These are phyloP conservation scores for Furcasterigmium furcatum DNA, from an alignment of 2,329 filamentous ascomycete genomes.

Conservation along the genomic window DNA sequence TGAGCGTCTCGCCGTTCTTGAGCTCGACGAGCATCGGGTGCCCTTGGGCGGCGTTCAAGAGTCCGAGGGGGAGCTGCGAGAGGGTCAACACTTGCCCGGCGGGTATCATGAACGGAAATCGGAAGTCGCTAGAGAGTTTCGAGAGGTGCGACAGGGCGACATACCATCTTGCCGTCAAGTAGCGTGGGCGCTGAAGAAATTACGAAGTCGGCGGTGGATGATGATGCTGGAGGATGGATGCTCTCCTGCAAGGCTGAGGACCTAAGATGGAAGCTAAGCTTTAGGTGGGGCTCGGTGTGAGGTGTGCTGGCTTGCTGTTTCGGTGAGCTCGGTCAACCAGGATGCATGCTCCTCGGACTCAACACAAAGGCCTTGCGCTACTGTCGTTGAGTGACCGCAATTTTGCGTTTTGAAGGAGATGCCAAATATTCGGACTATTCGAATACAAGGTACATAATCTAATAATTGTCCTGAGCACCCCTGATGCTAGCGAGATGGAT, in stretches of 20 bases:
- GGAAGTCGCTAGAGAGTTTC: not conserved
- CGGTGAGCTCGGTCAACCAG: not conserved
- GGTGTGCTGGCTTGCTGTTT: not conserved
- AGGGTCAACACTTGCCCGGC: not conserved
- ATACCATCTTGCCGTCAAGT: constrained; percentile 1
- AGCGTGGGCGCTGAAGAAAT: not conserved
- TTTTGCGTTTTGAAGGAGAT: too few relatives aligned
- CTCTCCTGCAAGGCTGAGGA: not conserved
- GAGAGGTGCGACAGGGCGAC: not conserved
- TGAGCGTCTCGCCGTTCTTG: constrained; percentile 96
- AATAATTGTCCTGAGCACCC: too few relatives aligned
- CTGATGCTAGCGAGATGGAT: too few relatives aligned
- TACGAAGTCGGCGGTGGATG: not conserved
- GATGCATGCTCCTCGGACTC: too few relatives aligned
- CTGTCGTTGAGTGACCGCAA: too few relatives aligned
- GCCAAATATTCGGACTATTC: too few relatives aligned
- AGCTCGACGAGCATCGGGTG: constrained; percentile 97
- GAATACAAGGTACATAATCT: too few relatives aligned
- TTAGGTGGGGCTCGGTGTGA: not conserved
- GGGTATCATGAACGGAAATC: not conserved
- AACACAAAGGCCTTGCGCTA: too few relatives aligned
- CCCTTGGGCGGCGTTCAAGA: constrained; percentile 93
- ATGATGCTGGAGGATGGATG: not conserved
- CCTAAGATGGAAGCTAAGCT: not conserved
- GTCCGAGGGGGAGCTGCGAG: constrained; percentile 65